These are phyloP conservation scores for Agroathelia rolfsii DNA, from an alignment of 1,284 basidiomycete species.

Conservation along the genomic window DNA sequence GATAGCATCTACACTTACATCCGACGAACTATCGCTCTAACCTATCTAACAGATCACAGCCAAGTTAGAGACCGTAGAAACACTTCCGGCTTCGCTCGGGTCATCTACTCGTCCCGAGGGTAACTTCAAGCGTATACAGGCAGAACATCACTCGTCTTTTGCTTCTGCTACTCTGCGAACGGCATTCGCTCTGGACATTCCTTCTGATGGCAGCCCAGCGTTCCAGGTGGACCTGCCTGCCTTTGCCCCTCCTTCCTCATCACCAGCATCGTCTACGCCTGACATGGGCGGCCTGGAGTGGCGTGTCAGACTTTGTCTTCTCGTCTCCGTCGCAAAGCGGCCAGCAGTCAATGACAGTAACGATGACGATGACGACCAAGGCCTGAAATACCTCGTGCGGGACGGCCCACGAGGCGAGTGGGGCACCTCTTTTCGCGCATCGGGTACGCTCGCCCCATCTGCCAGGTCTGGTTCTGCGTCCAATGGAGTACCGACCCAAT, in stretches of 20 bases:
- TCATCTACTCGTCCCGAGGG: constrained; percentile 26
- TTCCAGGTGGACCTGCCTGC: constrained; percentile 42
- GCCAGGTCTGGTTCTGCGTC: constrained; percentile 29
- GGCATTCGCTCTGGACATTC: constrained; percentile 82
- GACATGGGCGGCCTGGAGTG: constrained; percentile 69
- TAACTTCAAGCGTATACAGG: constrained; percentile 59
- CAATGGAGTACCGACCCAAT: constrained; percentile 13
- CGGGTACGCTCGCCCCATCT: constrained; percentile 47
- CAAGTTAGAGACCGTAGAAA: constrained; percentile 78
- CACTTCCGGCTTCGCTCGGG: constrained; percentile 54
- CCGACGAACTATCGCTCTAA: constrained; percentile 7
- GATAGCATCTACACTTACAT: constrained; percentile 1
- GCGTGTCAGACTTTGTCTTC: constrained; percentile 73
- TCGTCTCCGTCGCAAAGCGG: constrained; percentile 59
- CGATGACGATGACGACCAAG: constrained; percentile 42
- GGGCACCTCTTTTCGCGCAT: constrained; percentile 57
- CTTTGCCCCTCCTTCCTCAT: constrained; percentile 5
- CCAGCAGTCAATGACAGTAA: constrained; percentile 33
- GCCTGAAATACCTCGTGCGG: constrained; percentile 42
- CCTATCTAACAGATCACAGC: constrained; percentile 55
- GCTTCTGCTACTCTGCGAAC: constrained; percentile 62
- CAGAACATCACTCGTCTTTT: constrained; percentile 73
- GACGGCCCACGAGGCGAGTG: constrained; percentile 55
- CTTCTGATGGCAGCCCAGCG: constrained; percentile 77
- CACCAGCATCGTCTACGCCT: too few relatives aligned